Percentiles rank a stretch among this genome's conserved stretches.
Conservation (phyloP, 2,329 filamentous ascomycete genomes). For the Zarea fungicola region DNA sequence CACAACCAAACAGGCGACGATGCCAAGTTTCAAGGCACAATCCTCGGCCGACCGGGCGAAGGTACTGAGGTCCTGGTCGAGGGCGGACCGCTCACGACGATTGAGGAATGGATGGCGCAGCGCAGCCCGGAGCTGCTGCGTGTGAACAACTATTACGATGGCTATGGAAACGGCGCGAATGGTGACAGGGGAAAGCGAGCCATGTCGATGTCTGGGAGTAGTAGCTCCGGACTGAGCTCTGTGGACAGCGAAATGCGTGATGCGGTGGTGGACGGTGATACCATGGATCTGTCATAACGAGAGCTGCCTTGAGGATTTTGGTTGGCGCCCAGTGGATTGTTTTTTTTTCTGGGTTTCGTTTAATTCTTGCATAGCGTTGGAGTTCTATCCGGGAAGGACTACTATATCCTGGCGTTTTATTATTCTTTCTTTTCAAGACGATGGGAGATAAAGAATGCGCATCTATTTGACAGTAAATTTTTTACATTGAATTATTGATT, state of each 20-base stretch:
- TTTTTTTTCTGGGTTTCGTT: neutral
- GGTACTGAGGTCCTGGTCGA: conserved; percentile 70
- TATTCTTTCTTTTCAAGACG: conserved; percentile 1
- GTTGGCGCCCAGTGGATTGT: neutral
- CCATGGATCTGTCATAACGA: conserved; percentile 12
- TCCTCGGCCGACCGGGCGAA: conserved; percentile 70
- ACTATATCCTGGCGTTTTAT: neutral
- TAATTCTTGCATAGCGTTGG: conserved; percentile 44
- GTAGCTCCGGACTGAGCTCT: conserved; percentile 50
- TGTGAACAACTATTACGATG: neutral
- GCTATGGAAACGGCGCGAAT: conserved; percentile 12
- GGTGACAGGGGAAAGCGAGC: neutral
- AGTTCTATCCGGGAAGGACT: conserved; percentile 24
- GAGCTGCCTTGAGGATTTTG: no score
- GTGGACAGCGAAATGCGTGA: conserved; percentile 30
- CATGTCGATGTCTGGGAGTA: conserved; percentile 34
- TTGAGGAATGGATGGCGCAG: conserved; percentile 33
- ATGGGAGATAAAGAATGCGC: no score
- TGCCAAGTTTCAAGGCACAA: conserved; percentile 76
- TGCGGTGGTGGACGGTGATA: neutral
- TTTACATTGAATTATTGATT: no score
- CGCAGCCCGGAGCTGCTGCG: conserved; percentile 18
- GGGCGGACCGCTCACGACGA: conserved; percentile 51
- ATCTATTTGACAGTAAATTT: no score
- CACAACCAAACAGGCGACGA: conserved; percentile 87